Base-by-base conservation (phyloP, 768 basidiomycete genomes). In the Steccherinum ochraceum region DNA sequence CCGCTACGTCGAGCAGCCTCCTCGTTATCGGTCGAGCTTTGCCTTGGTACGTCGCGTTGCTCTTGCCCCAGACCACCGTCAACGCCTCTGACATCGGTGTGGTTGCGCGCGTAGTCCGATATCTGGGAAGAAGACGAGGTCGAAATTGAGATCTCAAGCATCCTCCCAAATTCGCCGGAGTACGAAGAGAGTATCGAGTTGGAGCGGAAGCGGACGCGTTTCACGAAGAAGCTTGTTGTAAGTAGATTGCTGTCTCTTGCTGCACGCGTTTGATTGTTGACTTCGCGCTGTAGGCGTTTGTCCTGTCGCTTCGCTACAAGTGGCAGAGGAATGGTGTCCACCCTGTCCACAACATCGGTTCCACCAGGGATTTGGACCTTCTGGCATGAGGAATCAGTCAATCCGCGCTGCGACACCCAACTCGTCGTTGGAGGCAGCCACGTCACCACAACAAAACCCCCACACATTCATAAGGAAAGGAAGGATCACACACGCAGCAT, bases 91-190 rank as follows among this genome's bases (percentile, higher is more conserved):
- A 41, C 18, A 13, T 42, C 18, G 20, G 18, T 39, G 18, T 18
- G n/a, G 25, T 27, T 5, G 46, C 12, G 5, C 24, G 16, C 16
- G 3, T 21, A 61, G 57, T 58, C 60, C 13, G 60, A 61, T 26
- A 61, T 61, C 42, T 56, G 52, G n/a, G 60, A 61, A 48, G 50
- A 43, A 16, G 56, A 58, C 52, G 57, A 61, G 39, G 50, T 55
- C 18, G 59, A 53, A 23, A 44, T 60, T 42, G 56, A 58, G 44
- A 5, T 49, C 54, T 4, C 40, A 50, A 20, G 51, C 56, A 39
- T 56, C 54, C 12, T 42, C 56, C 24, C 43, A 49, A 16, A 46
- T 52, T n/a, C 51, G 45, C 48, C 54, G 45, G 30, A 35, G 16
- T 35, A 35, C 30, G 30, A 35, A 42, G 48, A 51, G 23, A 57